phyloP scores from a whole-genome alignment of 73 alveolate species.

The Uronychia setigera region DNA sequence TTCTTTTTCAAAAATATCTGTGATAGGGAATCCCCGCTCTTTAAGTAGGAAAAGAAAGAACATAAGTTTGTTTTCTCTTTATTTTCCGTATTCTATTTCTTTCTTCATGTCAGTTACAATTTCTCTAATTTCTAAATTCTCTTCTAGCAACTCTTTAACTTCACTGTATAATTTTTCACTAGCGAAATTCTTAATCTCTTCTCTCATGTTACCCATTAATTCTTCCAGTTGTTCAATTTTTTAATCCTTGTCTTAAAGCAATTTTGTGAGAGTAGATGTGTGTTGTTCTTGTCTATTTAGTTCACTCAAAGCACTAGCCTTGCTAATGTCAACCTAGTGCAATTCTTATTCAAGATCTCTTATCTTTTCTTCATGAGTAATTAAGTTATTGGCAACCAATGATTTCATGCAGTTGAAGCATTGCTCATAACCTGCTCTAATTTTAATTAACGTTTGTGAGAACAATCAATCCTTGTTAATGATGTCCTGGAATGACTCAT shows the following conservation, averaged over 20 bases:
- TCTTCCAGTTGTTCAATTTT: neutral
- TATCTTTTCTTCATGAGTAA: neutral
- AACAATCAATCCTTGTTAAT: neutral
- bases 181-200: neutral
- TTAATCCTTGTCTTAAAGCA: neutral
- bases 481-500: neutral
- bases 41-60: constrained; percentile 34
- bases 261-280: neutral
- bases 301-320: neutral
- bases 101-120: constrained; percentile 20
- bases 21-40: constrained; percentile 44
- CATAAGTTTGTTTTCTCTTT: constrained; percentile 44
- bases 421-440: neutral
- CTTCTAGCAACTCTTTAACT: constrained; percentile 18
- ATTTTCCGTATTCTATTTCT: constrained; percentile 41
- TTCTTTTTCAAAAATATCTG: constrained; percentile 45
- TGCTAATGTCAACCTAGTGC: neutral
- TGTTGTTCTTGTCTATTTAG: neutral
- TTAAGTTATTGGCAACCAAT: neutral
- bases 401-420: neutral
- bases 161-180: neutral
- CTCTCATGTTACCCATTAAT: neutral
- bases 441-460: neutral
- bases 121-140: constrained; percentile 11
- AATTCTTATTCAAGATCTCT: neutral